A percentile compares a stretch with the other conserved stretches of the same genome.
phyloP scores from a whole-genome alignment of 306 rosid genomes.

The Gastrolobium villosum region DNA sequence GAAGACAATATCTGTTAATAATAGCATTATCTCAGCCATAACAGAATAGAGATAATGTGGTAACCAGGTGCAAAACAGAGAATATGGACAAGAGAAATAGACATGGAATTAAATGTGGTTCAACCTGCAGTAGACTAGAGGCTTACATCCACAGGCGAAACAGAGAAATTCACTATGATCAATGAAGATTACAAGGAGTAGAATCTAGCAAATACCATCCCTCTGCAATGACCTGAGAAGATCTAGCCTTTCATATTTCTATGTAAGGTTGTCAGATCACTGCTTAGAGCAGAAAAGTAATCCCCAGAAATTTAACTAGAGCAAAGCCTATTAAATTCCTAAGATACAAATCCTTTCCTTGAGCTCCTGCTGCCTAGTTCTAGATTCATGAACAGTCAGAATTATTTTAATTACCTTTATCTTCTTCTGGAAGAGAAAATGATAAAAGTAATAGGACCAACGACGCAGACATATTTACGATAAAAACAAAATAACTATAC shows the following conservation, averaged over 20 bases:
- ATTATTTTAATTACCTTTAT: conserved; percentile 17
- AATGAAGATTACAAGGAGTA: conserved; percentile 7
- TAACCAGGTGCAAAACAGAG: background rate
- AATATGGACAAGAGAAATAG: background rate
- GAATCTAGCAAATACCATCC: conserved; percentile 1
- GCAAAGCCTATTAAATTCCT: conserved; percentile 32
- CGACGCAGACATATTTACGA: conserved; percentile 12
- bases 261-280: background rate
- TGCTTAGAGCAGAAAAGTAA: conserved; percentile 33
- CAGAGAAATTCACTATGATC: background rate
- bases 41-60: conserved; percentile 10
- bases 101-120: conserved; percentile 7
- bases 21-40: conserved; percentile 1
- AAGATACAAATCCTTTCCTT: conserved; percentile 26
- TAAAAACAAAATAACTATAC: conserved; percentile 56
- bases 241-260: conserved; percentile 12
- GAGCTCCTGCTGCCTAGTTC: conserved; percentile 27
- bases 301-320: conserved; percentile 23
- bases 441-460: conserved; percentile 3
- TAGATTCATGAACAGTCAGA: conserved; percentile 22
- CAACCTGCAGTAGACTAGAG: conserved; percentile 30
- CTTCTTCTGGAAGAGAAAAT: conserved; percentile 26
- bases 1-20: background rate
- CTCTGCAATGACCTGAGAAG: conserved; percentile 24
- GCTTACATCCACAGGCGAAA: conserved; percentile 29